phyloP scores from a whole-genome alignment of 179 eudicot genomes.

The Beta macrorhiza region DNA sequence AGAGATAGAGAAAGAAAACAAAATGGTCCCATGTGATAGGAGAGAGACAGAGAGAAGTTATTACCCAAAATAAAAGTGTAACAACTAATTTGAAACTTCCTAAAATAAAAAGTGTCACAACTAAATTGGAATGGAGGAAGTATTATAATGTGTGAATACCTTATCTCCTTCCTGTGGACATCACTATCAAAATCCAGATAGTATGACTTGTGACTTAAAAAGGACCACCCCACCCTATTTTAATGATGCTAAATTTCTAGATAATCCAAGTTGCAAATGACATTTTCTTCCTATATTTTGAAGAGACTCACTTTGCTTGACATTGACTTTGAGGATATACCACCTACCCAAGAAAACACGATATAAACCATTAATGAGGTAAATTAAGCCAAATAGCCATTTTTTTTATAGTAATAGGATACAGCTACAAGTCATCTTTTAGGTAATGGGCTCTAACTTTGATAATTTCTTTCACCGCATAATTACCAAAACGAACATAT shows the following conservation, averaged over 20 bases:
- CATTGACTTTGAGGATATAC: slow-evolving; percentile 13
- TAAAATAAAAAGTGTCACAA: too few relatives aligned
- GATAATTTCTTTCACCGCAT: neutral
- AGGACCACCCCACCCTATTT: slow-evolving; percentile 8
- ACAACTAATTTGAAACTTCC: too few relatives aligned
- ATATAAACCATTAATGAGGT: too few relatives aligned
- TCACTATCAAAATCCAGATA: slow-evolving; percentile 23
- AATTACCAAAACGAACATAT: neutral
- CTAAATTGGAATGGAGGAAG: too few relatives aligned
- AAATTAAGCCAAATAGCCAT: too few relatives aligned
- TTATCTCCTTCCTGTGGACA: neutral
- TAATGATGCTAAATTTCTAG: slow-evolving; percentile 13
- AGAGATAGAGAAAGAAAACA: too few relatives aligned
- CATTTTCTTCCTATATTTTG: neutral
- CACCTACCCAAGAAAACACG: neutral
- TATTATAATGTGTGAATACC: neutral
- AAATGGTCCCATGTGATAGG: too few relatives aligned
- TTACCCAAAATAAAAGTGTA: too few relatives aligned
- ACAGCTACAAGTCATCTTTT: slow-evolving; percentile 12
- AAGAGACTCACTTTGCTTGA: slow-evolving; percentile 5
- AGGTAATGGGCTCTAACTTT: slow-evolving; percentile 12
- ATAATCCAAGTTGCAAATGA: slow-evolving; percentile 2
- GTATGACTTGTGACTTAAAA: slow-evolving; percentile 19
- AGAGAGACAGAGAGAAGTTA: too few relatives aligned
- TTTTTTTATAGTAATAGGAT: neutral